Evolutionary conservation across 257 asterid genomes (phyloP), one percentile per base, ranked within the genome.

Genomic region (Jacaranda copaia): DNA sequence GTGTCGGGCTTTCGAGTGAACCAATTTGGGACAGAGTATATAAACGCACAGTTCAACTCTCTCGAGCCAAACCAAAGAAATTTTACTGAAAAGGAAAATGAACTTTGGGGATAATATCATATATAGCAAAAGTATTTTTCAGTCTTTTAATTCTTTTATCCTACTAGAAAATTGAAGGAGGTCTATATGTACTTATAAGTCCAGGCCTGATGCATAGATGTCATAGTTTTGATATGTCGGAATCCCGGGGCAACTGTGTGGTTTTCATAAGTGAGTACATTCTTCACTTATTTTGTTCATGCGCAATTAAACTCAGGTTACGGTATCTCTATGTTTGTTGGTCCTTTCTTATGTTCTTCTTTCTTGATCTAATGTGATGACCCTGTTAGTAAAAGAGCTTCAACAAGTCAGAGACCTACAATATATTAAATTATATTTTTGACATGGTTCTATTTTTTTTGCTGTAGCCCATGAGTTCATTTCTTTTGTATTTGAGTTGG

Each of bases 261-360:
- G n/a, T n/a, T n/a, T n/a, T n/a, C n/a, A n/a, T 58, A 12, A 65
- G 68, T 42, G 56, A 46, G 46, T 45, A 48, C 13, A 4, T 80
- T 12, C 64, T 16, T 19, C 42, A 51, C 36, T 3, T 67, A 12
- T 74, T 38, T 13, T 43, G 8, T 4, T 60, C 39, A 5, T 43
- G 68, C 46, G 68, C 13, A 9, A 19, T 9, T 59, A 38, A 67
- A 42, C 67, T 19, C 14, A 20, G 63, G 18, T 49, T 38, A 45
- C 46, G 70, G 16, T 18, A 52, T 80, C 16, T 68, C 11, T 68
- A 2, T 51, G 19, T 58, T 36, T 38, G 14, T 58, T 57, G 13
- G 15, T 74, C 59, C 49, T 67, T 38, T 39, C 73, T 51, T 38
- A 48, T 45, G 46, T 76, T 14, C 63, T 40, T 39, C 58, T 53